Conservation (phyloP, 192 early-diverging fungal species). For the Thamnidium elegans region DNA sequence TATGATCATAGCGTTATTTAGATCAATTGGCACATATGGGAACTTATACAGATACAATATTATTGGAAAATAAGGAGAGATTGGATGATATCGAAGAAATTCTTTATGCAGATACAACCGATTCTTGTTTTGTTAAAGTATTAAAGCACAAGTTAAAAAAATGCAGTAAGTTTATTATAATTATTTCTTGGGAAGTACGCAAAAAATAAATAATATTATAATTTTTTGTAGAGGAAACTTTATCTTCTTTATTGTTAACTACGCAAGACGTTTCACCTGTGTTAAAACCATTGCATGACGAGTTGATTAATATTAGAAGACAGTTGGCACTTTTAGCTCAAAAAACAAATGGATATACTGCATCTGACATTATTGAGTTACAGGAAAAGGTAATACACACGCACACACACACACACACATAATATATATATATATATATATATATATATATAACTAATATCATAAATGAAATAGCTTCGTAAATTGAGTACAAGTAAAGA, state of each 20-base stretch:
- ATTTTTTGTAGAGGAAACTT: constrained; percentile 8
- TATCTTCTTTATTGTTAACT: constrained; percentile 8
- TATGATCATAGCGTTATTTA: constrained; percentile 26
- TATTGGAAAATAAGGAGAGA: constrained; percentile 60
- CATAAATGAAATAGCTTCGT: not conserved
- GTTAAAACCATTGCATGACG: constrained; percentile 71
- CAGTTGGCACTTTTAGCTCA: constrained; percentile 49
- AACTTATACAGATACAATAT: constrained; percentile 46
- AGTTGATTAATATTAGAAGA: constrained; percentile 68
- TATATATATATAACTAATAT: no score
- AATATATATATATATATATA: no score
- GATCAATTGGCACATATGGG: constrained; percentile 38
- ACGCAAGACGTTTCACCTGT: constrained; percentile 44
- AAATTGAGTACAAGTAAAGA: constrained; percentile 29
- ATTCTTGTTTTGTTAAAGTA: constrained; percentile 40
- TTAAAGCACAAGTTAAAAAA: constrained; percentile 39
- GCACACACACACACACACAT: no score
- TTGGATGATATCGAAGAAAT: constrained; percentile 58
- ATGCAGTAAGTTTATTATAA: constrained; percentile 30
- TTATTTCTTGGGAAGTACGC: constrained; percentile 1
- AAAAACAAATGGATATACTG: constrained; percentile 29
- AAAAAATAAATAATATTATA: not conserved
- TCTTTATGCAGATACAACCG: constrained; percentile 45
- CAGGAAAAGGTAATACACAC: constrained; percentile 63
- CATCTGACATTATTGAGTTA: constrained; percentile 48